phyloP scores from a whole-genome alignment of 805 yeast genomes.

The Metschnikowia amazonensis region DNA sequence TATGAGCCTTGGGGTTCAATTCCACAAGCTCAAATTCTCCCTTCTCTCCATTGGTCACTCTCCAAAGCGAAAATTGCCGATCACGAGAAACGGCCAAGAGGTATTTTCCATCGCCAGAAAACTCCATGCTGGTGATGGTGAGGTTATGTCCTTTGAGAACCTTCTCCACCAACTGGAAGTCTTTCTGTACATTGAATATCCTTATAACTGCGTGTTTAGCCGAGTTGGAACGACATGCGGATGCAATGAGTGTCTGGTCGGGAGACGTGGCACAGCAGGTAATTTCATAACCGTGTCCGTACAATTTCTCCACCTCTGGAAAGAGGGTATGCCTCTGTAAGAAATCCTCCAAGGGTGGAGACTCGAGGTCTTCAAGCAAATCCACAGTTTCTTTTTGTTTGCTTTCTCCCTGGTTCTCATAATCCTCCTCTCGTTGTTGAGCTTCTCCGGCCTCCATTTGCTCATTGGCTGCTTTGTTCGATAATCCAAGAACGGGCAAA shows the following conservation, averaged over 20 bases:
- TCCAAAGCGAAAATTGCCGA: slow-evolving; percentile 79
- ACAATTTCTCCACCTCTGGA: slow-evolving; percentile 92
- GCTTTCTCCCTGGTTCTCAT: slow-evolving; percentile 30
- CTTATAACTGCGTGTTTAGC: slow-evolving; percentile 83
- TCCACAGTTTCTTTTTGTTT: slow-evolving; percentile 43
- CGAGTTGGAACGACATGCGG: slow-evolving; percentile 88
- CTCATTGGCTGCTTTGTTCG: slow-evolving; percentile 76
- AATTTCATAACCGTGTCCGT: slow-evolving; percentile 97
- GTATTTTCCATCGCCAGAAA: slow-evolving; percentile 63
- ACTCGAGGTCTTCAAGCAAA: slow-evolving; percentile 41
- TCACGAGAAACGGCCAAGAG: slow-evolving; percentile 84
- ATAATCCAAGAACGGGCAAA: slow-evolving; percentile 87
- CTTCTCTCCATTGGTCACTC: slow-evolving; percentile 23
- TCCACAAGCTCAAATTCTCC: slow-evolving; percentile 39
- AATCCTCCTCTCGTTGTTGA: slow-evolving; percentile 38
- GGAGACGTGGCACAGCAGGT: slow-evolving; percentile 72
- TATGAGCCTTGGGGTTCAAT: slow-evolving; percentile 70
- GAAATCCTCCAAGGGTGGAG: slow-evolving; percentile 78
- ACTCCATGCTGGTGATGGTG: slow-evolving; percentile 79
- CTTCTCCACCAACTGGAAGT: slow-evolving; percentile 45
- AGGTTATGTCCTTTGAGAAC: slow-evolving; percentile 67
- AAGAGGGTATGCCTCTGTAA: slow-evolving; percentile 87
- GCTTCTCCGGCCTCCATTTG: slow-evolving; percentile 40
- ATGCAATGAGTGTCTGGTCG: slow-evolving; percentile 62
- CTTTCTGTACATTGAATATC: slow-evolving; percentile 58